Evolutionary conservation across 805 yeast genomes (phyloP).

Genomic region (Lipomyces anomalus): DNA sequence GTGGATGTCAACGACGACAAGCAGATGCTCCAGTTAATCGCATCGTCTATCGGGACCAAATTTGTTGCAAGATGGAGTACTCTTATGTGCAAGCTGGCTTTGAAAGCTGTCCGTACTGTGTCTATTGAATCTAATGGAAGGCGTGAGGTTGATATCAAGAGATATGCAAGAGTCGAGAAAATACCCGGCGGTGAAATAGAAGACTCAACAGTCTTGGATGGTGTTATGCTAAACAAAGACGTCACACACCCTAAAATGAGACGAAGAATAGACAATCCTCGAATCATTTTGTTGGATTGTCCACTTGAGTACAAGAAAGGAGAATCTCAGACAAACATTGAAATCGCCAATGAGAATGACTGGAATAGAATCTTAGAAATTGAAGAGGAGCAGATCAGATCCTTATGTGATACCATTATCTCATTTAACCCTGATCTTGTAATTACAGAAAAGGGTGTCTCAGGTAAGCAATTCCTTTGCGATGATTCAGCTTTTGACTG

Average conservation of each 20-base stretch:
- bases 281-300: constrained; percentile 84
- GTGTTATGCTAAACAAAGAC: constrained; percentile 90
- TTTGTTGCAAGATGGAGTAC: constrained; percentile 87
- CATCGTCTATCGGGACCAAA: constrained; percentile 93
- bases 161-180: constrained; percentile 90
- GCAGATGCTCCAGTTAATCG: constrained; percentile 79
- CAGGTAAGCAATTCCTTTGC: constrained; percentile 40
- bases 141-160: constrained; percentile 79
- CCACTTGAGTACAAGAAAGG: constrained; percentile 98
- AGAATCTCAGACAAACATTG: constrained; percentile 96
- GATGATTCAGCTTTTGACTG: neutral
- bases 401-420: constrained; percentile 77
- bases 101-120: constrained; percentile 83
- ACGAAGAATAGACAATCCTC: constrained; percentile 80
- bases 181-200: constrained; percentile 97
- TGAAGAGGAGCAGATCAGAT: constrained; percentile 94
- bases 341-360: constrained; percentile 91
- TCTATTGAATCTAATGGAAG: constrained; percentile 49
- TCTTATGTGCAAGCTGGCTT: constrained; percentile 82
- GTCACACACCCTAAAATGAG: constrained; percentile 99
- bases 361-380: constrained; percentile 93
- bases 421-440: constrained; percentile 88
- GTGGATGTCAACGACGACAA: constrained; percentile 78
- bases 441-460: constrained; percentile 96
- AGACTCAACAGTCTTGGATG: constrained; percentile 81